A percentile compares a stretch with the other conserved stretches of the same genome.
Conservation (phyloP, 208 protist genomes). For the Acanthamoeba comandoni region DNA sequence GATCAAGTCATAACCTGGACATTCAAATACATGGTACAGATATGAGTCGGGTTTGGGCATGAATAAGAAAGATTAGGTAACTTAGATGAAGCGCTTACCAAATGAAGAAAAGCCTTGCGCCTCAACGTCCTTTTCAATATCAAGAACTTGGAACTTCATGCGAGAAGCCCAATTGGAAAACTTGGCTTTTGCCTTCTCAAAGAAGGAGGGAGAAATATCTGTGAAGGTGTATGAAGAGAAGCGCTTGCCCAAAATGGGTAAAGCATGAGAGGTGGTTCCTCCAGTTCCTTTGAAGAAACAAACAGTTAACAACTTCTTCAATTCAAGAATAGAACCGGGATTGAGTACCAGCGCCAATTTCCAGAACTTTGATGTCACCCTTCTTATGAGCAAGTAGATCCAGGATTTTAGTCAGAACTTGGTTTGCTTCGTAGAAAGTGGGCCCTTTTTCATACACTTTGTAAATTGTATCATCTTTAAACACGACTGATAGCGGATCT, state of each 20-base stretch:
- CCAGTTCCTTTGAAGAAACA: no score
- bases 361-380: constrained; percentile 41
- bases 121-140: constrained; percentile 72
- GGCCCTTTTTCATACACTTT: constrained; percentile 29
- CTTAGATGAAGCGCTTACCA: no score
- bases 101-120: constrained; percentile 78
- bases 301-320: no score
- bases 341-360: constrained; percentile 78
- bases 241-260: constrained; percentile 1
- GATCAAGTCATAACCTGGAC: constrained; percentile 74
- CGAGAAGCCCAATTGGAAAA: constrained; percentile 51
- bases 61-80: no score
- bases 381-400: constrained; percentile 41
- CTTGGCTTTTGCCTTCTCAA: constrained; percentile 40
- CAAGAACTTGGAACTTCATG: constrained; percentile 55
- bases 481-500: constrained; percentile 20
- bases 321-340: no score
- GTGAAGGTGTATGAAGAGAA: constrained; percentile 76
- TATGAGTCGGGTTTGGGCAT: neutral
- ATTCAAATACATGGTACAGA: no score
- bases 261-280: constrained; percentile 68
- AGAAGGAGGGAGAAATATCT: constrained; percentile 72
- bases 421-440: constrained; percentile 30
- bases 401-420: neutral
- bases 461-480: constrained; percentile 40